A percentile compares a stretch with the other conserved stretches of the same genome.
phyloP scores from a whole-genome alignment of 2,329 filamentous ascomycete genomes.

The Alternaria viburni region DNA sequence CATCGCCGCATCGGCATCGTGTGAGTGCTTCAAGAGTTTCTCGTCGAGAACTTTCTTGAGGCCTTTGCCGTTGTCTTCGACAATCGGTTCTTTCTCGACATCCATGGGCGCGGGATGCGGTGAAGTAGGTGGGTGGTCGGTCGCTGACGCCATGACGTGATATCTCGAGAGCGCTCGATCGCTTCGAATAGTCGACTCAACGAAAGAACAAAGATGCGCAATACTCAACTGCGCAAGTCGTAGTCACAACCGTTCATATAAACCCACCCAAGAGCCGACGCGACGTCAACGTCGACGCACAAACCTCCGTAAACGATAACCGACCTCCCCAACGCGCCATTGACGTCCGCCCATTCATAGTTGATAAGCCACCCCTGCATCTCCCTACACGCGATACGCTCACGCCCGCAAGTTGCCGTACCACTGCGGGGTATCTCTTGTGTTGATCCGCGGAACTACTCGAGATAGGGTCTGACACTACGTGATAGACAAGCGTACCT shows the following conservation, averaged over 20 bases:
- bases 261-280: not conserved
- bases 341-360: slow-evolving; percentile 6
- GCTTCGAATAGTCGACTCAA: not conserved
- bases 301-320: slow-evolving; percentile 8
- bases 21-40: slow-evolving; percentile 55
- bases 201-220: not conserved
- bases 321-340: slow-evolving; percentile 11
- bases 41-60: slow-evolving; percentile 22
- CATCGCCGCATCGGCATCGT: slow-evolving; percentile 67
- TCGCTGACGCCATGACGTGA: slow-evolving; percentile 5
- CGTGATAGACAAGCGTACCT: slow-evolving; percentile 18
- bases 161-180: not conserved
- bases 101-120: not conserved
- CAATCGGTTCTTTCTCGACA: slow-evolving; percentile 25
- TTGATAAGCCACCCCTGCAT: slow-evolving; percentile 24
- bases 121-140: not conserved
- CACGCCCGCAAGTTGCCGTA: slow-evolving; percentile 11
- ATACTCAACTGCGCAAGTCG: not conserved
- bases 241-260: not conserved
- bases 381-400: slow-evolving; percentile 2
- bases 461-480: slow-evolving; percentile 18
- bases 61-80: slow-evolving; percentile 9
- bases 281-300: not conserved
- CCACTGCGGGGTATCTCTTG: slow-evolving; percentile 19
- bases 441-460: slow-evolving; percentile 14